phyloP scores from a whole-genome alignment of 140 eudicot genomes.

The Senecio squalidus region DNA sequence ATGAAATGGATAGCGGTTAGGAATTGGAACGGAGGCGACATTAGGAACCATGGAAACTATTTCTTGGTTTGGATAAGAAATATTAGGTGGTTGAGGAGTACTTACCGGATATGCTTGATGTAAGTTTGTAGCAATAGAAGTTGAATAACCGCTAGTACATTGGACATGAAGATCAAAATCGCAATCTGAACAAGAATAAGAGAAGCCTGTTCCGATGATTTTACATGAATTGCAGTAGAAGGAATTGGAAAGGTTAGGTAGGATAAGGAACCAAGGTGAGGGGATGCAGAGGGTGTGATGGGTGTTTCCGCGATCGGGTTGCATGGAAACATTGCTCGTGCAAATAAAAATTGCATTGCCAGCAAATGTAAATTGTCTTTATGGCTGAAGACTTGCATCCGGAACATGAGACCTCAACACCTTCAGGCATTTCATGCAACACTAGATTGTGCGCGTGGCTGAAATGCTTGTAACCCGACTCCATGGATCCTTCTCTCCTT shows the following conservation, averaged over 20 bases:
- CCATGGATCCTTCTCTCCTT: not conserved
- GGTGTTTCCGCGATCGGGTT: conserved; percentile 42
- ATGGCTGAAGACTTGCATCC: conserved; percentile 46
- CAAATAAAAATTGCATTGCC: conserved; percentile 42
- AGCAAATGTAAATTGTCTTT: conserved; percentile 27
- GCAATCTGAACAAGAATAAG: conserved; percentile 49
- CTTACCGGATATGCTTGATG: conserved; percentile 14
- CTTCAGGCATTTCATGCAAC: conserved; percentile 43
- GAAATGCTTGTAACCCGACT: not conserved
- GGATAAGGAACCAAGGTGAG: conserved; percentile 48
- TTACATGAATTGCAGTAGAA: conserved; percentile 54
- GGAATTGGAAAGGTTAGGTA: conserved; percentile 50
- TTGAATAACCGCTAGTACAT: conserved; percentile 44
- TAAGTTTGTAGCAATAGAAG: conserved; percentile 15
- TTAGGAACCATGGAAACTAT: conserved; percentile 9
- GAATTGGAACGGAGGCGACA: not conserved
- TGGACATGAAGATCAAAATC: conserved; percentile 48
- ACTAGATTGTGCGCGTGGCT: conserved; percentile 29
- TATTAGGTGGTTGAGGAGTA: conserved; percentile 4
- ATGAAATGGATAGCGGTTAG: not conserved
- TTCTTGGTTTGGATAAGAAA: conserved; percentile 8
- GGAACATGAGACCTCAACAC: conserved; percentile 35
- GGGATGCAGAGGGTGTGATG: conserved; percentile 50
- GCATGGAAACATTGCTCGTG: conserved; percentile 54
- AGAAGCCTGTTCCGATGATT: conserved; percentile 42